phyloP scores from a whole-genome alignment of 108 stramenopile species.

The Fistulifera solaris region DNA sequence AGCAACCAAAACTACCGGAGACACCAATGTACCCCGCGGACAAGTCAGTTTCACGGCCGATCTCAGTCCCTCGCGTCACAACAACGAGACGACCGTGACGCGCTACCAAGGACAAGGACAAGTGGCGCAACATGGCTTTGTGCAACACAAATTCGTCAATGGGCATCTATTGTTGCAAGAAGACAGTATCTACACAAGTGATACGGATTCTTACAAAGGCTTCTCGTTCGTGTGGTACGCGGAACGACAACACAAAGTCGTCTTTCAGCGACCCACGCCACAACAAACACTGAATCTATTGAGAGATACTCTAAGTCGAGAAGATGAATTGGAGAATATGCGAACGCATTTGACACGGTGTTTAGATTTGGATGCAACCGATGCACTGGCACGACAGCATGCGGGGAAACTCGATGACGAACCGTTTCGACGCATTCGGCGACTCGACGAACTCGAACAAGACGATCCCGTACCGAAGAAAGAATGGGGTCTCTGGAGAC shows the following conservation, averaged over 20 bases:
- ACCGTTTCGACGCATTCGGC: slow-evolving; percentile 10
- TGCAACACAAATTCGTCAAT: slow-evolving; percentile 58
- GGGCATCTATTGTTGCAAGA: slow-evolving; percentile 52
- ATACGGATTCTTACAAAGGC: too few species aligned
- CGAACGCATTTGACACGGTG: slow-evolving; percentile 4
- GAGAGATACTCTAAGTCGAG: slow-evolving; percentile 4
- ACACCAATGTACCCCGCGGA: slow-evolving; percentile 64
- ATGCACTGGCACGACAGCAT: slow-evolving; percentile 7
- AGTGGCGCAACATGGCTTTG: slow-evolving; percentile 50
- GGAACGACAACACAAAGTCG: slow-evolving; percentile 13
- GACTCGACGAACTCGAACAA: slow-evolving; percentile 2
- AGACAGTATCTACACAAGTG: too few species aligned
- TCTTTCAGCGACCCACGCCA: slow-evolving; percentile 39
- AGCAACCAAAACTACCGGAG: slow-evolving; percentile 76
- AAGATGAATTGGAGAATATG: slow-evolving; percentile 19
- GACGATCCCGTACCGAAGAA: too few species aligned
- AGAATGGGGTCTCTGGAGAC: too few species aligned
- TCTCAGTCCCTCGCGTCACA: slow-evolving; percentile 18
- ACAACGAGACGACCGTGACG: slow-evolving; percentile 4
- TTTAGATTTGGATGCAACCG: slow-evolving; percentile 10
- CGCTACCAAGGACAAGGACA: slow-evolving; percentile 54
- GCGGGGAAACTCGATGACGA: background rate
- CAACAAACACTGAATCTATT: slow-evolving; percentile 11
- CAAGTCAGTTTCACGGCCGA: slow-evolving; percentile 74
- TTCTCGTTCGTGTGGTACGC: too few species aligned